phyloP scores from a whole-genome alignment of 2,329 filamentous ascomycete species.

The Fusarium napiforme region DNA sequence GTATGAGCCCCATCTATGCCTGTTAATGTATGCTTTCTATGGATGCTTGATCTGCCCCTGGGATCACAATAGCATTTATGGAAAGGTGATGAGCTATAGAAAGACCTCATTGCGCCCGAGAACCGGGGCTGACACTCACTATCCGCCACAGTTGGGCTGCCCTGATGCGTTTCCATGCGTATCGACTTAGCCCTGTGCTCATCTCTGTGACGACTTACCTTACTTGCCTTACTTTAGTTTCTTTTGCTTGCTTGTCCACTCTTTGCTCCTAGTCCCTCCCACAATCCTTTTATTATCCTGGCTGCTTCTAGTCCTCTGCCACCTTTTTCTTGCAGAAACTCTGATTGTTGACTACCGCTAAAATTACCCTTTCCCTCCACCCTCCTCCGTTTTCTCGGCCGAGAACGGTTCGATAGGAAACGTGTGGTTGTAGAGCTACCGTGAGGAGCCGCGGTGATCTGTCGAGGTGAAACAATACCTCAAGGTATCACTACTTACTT shows the following conservation, averaged over 20 bases:
- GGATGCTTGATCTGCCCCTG: slow-evolving; percentile 28
- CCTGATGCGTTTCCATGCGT: slow-evolving; percentile 29
- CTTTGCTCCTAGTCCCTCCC: slow-evolving; percentile 2
- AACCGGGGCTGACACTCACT: slow-evolving; percentile 28
- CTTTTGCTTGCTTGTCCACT: slow-evolving; percentile 15
- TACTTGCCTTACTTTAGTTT: slow-evolving; percentile 5
- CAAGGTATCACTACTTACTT: neutral
- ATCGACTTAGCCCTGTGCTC: slow-evolving; percentile 32
- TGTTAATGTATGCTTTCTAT: slow-evolving; percentile 14
- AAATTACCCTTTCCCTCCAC: slow-evolving; percentile 9
- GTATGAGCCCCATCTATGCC: slow-evolving; percentile 20
- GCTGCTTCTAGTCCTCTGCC: slow-evolving; percentile 27
- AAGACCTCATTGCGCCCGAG: slow-evolving; percentile 30
- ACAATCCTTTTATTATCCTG: slow-evolving; percentile 19
- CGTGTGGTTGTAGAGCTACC: slow-evolving; percentile 26
- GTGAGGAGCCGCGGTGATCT: slow-evolving; percentile 20
- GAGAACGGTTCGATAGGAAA: slow-evolving; percentile 19
- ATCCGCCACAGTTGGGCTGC: slow-evolving; percentile 26
- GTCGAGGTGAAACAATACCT: slow-evolving; percentile 20
- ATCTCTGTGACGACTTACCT: slow-evolving; percentile 13
- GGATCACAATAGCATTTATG: slow-evolving; percentile 13
- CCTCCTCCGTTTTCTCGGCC: slow-evolving; percentile 34
- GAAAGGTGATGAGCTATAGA: slow-evolving; percentile 31
- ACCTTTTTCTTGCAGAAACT: slow-evolving; percentile 22
- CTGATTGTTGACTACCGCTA: slow-evolving; percentile 23